A percentile compares a stretch with the other conserved stretches of the same genome.
phyloP scores from a whole-genome alignment of 2,329 filamentous ascomycete genomes.

The Fusarium papillatum region DNA sequence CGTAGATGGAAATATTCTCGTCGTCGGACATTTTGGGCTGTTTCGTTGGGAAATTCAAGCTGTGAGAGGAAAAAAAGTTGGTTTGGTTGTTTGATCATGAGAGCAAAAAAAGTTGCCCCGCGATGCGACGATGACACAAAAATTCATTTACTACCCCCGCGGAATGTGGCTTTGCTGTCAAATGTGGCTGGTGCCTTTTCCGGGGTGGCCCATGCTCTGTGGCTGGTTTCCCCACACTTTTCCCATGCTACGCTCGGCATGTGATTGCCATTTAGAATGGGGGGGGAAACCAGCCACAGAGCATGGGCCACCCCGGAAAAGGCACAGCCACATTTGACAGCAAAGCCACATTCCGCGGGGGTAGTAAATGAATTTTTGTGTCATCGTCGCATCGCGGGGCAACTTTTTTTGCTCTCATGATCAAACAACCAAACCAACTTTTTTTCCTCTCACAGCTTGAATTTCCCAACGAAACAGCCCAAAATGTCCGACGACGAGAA shows the following conservation, averaged over 20 bases:
- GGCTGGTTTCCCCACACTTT: conserved; percentile 46
- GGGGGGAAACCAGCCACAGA: conserved; percentile 22
- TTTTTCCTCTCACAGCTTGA: background rate
- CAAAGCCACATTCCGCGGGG: conserved; percentile 35
- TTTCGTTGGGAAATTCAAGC: no score
- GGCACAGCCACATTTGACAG: conserved; percentile 21
- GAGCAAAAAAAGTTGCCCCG: no score
- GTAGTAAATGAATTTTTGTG: conserved; percentile 23
- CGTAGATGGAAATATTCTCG: no score
- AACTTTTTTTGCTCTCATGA: conserved; percentile 31
- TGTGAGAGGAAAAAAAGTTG: no score
- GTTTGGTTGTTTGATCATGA: no score
- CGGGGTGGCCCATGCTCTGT: no score
- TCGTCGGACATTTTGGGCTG: no score
- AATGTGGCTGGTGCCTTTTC: no score
- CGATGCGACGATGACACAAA: no score
- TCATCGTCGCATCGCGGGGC: conserved; percentile 42
- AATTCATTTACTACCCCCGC: no score
- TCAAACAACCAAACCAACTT: background rate
- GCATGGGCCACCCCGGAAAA: background rate
- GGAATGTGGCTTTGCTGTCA: no score
- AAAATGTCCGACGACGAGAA: conserved; percentile 74
- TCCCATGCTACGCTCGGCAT: conserved; percentile 37
- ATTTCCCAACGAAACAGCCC: background rate
- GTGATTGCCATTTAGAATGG: conserved; percentile 40